Percentiles rank a stretch among this genome's conserved stretches.
Evolutionary conservation across 2,329 filamentous ascomycete species (phyloP).

Genomic region (Diaporthe sp.): DNA sequence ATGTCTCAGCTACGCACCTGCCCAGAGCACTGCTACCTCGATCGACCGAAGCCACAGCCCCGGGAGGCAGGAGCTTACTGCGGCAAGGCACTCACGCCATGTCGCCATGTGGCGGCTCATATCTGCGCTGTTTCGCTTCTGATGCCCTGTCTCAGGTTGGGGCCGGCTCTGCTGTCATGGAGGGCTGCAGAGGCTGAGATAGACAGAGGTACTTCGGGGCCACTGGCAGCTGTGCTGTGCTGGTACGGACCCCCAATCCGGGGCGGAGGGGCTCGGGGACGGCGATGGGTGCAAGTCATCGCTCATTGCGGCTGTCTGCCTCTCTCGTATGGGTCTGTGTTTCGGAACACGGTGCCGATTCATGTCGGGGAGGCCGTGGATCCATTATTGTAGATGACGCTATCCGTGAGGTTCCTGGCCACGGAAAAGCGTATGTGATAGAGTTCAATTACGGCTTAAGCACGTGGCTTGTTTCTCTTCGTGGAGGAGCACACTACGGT

Average conservation of each 20-base stretch:
- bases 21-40: slow-evolving; percentile 3
- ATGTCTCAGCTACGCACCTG: slow-evolving; percentile 9
- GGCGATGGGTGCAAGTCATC: background rate
- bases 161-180: background rate
- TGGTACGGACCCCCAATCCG: slow-evolving; percentile 6
- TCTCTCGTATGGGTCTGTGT: slow-evolving; percentile 3
- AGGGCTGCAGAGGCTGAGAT: background rate
- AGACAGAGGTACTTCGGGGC: background rate
- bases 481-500: background rate
- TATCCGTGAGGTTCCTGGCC: background rate
- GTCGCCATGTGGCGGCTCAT: slow-evolving; percentile 30
- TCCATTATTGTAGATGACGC: background rate
- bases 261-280: slow-evolving; percentile 1
- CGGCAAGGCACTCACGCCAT: slow-evolving; percentile 21
- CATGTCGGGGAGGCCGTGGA: background rate
- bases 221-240: background rate
- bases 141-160: slow-evolving; percentile 24
- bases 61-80: slow-evolving; percentile 23
- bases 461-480: background rate
- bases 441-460: background rate
- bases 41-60: slow-evolving; percentile 10
- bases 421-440: background rate
- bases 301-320: background rate
- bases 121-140: slow-evolving; percentile 18
- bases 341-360: background rate